Percentiles rank a stretch among this genome's conserved stretches.
These are phyloP conservation scores for Suillus americanus DNA, from an alignment of 768 basidiomycete genomes.

Conservation along the genomic window DNA sequence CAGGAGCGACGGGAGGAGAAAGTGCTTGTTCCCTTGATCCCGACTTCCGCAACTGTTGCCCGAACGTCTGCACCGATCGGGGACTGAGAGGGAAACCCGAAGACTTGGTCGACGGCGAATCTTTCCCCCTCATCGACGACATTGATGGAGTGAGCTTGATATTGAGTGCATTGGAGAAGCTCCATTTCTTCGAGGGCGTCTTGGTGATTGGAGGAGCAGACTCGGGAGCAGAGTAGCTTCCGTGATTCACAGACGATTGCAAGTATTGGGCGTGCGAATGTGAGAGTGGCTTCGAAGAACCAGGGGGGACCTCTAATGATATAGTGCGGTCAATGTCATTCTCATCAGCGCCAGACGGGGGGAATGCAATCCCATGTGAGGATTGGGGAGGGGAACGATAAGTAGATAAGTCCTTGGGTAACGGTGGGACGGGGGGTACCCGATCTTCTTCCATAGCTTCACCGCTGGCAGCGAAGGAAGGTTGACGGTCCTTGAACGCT, in stretches of 20 bases:
- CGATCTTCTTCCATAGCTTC: conserved; percentile 59
- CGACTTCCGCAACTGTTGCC: conserved; percentile 67
- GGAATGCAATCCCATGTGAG: conserved; percentile 53
- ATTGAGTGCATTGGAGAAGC: conserved; percentile 84
- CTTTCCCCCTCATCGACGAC: conserved; percentile 50
- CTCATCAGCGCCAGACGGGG: conserved; percentile 45
- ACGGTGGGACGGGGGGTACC: conserved; percentile 92
- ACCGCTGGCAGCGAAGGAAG: conserved; percentile 55
- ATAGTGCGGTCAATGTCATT: conserved; percentile 46
- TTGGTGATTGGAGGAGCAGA: conserved; percentile 52
- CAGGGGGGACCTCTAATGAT: conserved; percentile 51
- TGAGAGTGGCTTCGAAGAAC: conserved; percentile 21
- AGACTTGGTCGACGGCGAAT: conserved; percentile 40
- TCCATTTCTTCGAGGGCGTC: conserved; percentile 96
- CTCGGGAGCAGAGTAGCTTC: conserved; percentile 41
- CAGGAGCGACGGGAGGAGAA: conserved; percentile 41
- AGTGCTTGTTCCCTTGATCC: conserved; percentile 63
- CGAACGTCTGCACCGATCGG: conserved; percentile 58
- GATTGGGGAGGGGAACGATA: conserved; percentile 71
- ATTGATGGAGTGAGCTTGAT: conserved; percentile 69
- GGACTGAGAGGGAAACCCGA: conserved; percentile 65
- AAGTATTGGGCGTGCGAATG: conserved; percentile 34
- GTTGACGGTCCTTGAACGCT: conserved; percentile 66
- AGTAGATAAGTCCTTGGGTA: conserved; percentile 85
- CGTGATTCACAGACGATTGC: conserved; percentile 38